phyloP scores from a whole-genome alignment of 306 rosid genomes.

The Cicer cuneatum region DNA sequence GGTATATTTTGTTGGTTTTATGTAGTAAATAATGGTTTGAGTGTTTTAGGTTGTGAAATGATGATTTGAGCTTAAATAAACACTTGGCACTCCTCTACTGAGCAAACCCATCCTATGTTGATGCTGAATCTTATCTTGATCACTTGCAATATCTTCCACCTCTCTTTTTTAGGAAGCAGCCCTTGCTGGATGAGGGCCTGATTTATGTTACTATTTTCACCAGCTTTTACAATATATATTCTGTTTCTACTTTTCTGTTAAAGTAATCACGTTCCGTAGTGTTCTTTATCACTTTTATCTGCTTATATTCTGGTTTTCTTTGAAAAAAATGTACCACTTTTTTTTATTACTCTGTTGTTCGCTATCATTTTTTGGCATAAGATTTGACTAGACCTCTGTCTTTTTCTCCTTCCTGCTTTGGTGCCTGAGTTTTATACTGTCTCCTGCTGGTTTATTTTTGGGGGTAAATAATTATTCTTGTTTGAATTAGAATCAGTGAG shows the following conservation, averaged over 20 bases:
- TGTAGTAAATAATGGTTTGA: not conserved
- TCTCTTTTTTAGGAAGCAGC: not conserved
- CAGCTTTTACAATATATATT: not conserved
- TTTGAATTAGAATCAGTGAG: not conserved
- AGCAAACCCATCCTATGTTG: not conserved
- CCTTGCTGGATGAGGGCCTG: not conserved
- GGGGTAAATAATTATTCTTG: slow-evolving; percentile 6
- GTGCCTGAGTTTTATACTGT: not conserved
- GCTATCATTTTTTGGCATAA: not conserved
- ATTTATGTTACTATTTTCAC: not conserved
- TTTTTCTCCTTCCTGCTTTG: slow-evolving; percentile 6
- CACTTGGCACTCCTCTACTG: not conserved
- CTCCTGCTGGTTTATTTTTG: not conserved
- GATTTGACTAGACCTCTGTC: slow-evolving; percentile 9
- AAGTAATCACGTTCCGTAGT: not conserved
- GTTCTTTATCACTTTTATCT: not conserved
- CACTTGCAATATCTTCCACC: not conserved
- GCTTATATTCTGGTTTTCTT: not conserved
- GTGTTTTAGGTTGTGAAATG: not conserved
- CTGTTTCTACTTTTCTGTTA: not conserved
- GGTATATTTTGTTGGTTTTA: not conserved
- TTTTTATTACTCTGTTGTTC: not conserved
- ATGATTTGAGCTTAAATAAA: not conserved
- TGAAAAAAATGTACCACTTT: not conserved
- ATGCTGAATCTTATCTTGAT: not conserved